phyloP scores from a whole-genome alignment of 257 asterid genomes.

The Capsicum rhomboideum region DNA sequence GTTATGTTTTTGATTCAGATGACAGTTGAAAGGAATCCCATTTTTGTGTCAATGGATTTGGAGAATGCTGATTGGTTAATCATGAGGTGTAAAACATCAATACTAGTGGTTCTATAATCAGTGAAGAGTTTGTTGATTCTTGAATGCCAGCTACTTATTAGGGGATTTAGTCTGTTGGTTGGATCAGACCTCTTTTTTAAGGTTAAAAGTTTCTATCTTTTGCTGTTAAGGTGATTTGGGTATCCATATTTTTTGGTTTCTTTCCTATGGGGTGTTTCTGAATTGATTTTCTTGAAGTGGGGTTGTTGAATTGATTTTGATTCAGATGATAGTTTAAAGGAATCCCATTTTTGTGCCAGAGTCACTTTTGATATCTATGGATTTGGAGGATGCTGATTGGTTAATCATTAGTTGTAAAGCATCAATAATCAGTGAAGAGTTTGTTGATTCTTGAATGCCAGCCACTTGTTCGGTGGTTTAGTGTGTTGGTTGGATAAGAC shows the following conservation, averaged over 20 bases:
- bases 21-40: neutral
- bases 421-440: conserved; percentile 1
- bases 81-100: neutral
- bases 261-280: neutral
- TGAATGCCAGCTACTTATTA: neutral
- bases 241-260: neutral
- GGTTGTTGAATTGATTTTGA: neutral
- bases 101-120: neutral
- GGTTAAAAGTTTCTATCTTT: neutral
- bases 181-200: neutral
- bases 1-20: neutral
- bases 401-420: neutral
- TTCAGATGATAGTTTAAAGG: neutral
- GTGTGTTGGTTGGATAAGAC: conserved; percentile 1
- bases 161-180: neutral
- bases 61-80: neutral
- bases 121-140: neutral
- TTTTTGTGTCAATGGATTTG: neutral
- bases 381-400: neutral
- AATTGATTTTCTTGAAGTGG: neutral
- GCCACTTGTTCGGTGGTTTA: neutral
- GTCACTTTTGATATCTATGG: neutral
- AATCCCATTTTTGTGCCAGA: neutral
- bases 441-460: neutral
- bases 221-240: neutral